Evolutionary conservation across 1,284 basidiomycete species (phyloP).

Genomic region (Entoloma clypeatum): DNA sequence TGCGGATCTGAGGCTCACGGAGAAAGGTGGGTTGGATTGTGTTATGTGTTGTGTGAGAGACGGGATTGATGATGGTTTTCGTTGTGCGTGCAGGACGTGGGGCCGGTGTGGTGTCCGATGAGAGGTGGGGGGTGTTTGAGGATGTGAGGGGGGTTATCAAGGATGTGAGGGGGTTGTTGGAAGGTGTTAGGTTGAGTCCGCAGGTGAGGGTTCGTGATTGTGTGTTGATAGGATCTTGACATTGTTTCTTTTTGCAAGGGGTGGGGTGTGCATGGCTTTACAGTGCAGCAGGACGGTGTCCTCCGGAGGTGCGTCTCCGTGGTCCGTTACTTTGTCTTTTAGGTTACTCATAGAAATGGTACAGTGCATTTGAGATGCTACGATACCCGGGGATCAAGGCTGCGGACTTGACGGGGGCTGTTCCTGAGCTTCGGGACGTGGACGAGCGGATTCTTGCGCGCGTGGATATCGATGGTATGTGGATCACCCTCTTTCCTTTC

Average conservation of each 20-base stretch:
- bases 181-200: conserved; percentile 49
- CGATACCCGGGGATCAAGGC: conserved; percentile 58
- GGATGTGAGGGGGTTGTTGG: conserved; percentile 48
- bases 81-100: conserved; percentile 36
- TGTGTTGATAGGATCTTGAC: conserved; percentile 5
- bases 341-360: not conserved
- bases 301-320: conserved; percentile 45
- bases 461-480: conserved; percentile 68
- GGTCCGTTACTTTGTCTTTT: not conserved
- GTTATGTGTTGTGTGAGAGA: not conserved
- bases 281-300: conserved; percentile 57
- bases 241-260: conserved; percentile 31
- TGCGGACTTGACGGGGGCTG: conserved; percentile 38
- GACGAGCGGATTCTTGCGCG: conserved; percentile 54
- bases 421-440: conserved; percentile 56
- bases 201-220: conserved; percentile 39
- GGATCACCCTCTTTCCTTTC: not conserved
- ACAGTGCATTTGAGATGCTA: conserved; percentile 73
- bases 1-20: conserved; percentile 78
- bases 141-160: conserved; percentile 48
- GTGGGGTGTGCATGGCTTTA: conserved; percentile 58
- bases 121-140: conserved; percentile 57
- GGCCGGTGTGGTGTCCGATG: conserved; percentile 59
- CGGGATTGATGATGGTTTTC: not conserved
- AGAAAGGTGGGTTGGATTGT: conserved; percentile 47